phyloP scores from a whole-genome alignment of 2,329 filamentous ascomycete genomes.

The Aspergillus texensis region DNA sequence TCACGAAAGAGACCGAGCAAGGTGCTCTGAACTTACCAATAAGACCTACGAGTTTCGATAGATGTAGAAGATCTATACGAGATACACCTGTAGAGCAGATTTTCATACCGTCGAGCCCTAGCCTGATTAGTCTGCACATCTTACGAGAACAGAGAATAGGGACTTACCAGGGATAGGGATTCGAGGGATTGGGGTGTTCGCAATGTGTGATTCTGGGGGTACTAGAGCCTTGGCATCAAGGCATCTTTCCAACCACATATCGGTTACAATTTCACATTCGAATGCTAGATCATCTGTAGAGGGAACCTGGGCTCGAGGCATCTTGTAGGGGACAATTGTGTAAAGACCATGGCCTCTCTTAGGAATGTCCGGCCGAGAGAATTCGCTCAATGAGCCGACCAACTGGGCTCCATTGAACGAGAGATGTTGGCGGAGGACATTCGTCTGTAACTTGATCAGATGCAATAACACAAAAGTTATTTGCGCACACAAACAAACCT shows the following conservation, averaged over 20 bases:
- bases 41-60: constrained; percentile 74
- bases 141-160: not conserved
- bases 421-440: constrained; percentile 45
- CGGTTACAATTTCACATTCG: constrained; percentile 66
- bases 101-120: constrained; percentile 67
- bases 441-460: constrained; percentile 30
- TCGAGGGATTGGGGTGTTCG: constrained; percentile 74
- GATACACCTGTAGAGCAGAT: constrained; percentile 82
- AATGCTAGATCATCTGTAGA: constrained; percentile 44
- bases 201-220: constrained; percentile 68
- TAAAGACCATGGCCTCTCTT: constrained; percentile 39
- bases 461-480: not conserved
- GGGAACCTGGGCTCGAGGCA: constrained; percentile 35
- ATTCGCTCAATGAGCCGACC: constrained; percentile 36
- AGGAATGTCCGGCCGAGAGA: constrained; percentile 36
- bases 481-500: constrained; percentile 49
- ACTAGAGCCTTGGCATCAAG: constrained; percentile 74
- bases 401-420: constrained; percentile 45
- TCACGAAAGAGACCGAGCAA: not conserved
- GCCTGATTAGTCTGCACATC: constrained; percentile 19
- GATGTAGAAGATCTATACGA: constrained; percentile 81
- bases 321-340: constrained; percentile 44
- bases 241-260: constrained; percentile 92
- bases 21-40: constrained; percentile 55
- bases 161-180: constrained; percentile 59